Percentiles rank a stretch among this genome's conserved stretches.
Conservation (phyloP, 768 basidiomycete genomes). For the Boletus huronensis region DNA sequence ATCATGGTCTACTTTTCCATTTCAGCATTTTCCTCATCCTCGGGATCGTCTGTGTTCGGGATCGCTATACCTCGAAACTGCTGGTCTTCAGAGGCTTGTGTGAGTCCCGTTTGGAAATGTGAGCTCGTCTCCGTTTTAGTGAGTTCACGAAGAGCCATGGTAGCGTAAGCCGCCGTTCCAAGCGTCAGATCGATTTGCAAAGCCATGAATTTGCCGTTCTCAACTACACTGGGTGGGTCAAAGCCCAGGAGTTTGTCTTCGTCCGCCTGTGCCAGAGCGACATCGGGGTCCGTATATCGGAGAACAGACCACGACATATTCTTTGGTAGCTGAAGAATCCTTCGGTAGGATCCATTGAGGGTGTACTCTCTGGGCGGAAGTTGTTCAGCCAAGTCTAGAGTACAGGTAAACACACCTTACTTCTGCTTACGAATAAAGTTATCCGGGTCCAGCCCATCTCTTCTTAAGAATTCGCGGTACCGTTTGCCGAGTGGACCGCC, state of each 20-base stretch:
- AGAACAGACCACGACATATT: slow-evolving; percentile 79
- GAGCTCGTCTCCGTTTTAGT: slow-evolving; percentile 95
- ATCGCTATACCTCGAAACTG: slow-evolving; percentile 58
- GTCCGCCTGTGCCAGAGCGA: slow-evolving; percentile 89
- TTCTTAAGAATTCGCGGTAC: slow-evolving; percentile 74
- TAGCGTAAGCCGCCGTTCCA: slow-evolving; percentile 92
- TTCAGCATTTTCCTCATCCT: slow-evolving; percentile 12
- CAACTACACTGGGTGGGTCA: slow-evolving; percentile 60
- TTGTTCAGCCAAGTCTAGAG: slow-evolving; percentile 6
- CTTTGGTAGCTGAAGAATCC: slow-evolving; percentile 82
- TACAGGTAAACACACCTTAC: slow-evolving; percentile 40
- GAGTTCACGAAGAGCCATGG: slow-evolving; percentile 94
- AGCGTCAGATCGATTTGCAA: slow-evolving; percentile 83
- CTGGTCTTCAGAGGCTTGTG: slow-evolving; percentile 77
- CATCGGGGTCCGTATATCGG: slow-evolving; percentile 90
- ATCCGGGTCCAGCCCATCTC: slow-evolving; percentile 88
- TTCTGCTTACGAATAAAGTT: slow-evolving; percentile 88
- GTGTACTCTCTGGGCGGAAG: slow-evolving; percentile 71
- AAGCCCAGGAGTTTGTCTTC: slow-evolving; percentile 88
- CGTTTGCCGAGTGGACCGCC: slow-evolving; percentile 82
- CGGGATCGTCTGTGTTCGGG: slow-evolving; percentile 22
- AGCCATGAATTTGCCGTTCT: slow-evolving; percentile 82
- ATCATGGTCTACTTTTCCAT: slow-evolving; percentile 1
- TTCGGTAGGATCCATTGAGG: slow-evolving; percentile 89
- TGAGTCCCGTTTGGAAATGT: slow-evolving; percentile 81